phyloP scores from a whole-genome alignment of 1,284 basidiomycete species.

The Ustilago nuda region DNA sequence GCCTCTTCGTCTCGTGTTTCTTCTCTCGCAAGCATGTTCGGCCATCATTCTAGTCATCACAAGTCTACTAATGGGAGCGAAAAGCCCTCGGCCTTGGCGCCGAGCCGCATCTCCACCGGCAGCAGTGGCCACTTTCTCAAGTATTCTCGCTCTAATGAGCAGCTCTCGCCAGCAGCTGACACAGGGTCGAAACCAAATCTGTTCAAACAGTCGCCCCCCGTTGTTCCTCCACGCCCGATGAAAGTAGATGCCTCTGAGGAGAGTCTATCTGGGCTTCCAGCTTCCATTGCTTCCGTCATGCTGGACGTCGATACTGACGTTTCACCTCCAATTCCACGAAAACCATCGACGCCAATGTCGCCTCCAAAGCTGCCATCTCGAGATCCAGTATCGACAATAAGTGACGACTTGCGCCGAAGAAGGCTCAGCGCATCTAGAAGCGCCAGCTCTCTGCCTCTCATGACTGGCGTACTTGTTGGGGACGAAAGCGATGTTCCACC shows the following conservation, averaged over 20 bases:
- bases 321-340: constrained; percentile 8
- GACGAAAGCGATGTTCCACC: constrained; percentile 17
- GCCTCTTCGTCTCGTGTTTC: constrained; percentile 31
- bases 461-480: constrained; percentile 8
- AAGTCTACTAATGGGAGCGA: constrained; percentile 3
- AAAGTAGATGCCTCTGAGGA: constrained; percentile 36
- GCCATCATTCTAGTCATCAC: constrained; percentile 13
- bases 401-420: constrained; percentile 10
- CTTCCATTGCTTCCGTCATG: constrained; percentile 26
- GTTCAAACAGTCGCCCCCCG: constrained; percentile 29
- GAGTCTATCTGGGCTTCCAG: constrained; percentile 24
- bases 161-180: constrained; percentile 31
- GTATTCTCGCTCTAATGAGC: constrained; percentile 48
- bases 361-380: constrained; percentile 29
- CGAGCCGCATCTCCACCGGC: constrained; percentile 24
- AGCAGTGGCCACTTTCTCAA: constrained; percentile 36
- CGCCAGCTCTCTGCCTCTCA: constrained; percentile 27
- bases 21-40: constrained; percentile 39
- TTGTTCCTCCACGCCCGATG: constrained; percentile 38
- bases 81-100: background rate
- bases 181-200: constrained; percentile 10
- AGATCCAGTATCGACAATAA: background rate
- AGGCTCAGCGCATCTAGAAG: constrained; percentile 42
- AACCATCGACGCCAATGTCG: background rate
- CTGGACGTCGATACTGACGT: constrained; percentile 19